These are phyloP conservation scores for Phylloporus sp. DNA, from an alignment of 768 basidiomycete genomes.

Conservation along the genomic window DNA sequence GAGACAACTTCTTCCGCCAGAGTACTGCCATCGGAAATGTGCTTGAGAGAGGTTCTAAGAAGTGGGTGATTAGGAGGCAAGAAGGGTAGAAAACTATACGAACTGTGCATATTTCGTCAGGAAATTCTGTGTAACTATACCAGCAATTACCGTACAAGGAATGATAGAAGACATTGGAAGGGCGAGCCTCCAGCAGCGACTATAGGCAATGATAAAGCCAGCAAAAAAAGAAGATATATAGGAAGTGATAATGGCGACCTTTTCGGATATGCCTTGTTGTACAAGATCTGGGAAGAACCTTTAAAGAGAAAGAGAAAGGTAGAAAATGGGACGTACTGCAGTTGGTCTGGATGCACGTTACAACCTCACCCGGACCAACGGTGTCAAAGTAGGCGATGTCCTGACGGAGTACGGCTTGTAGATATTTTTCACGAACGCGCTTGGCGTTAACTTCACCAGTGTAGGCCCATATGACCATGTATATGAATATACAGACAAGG, in stretches of 20 bases:
- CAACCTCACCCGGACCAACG: constrained; percentile 88
- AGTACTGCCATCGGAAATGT: constrained; percentile 74
- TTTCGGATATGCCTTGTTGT: constrained; percentile 89
- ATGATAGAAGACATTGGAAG: constrained; percentile 77
- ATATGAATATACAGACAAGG: constrained; percentile 66
- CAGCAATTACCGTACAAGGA: constrained; percentile 75
- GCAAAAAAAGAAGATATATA: constrained; percentile 68
- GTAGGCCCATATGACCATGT: constrained; percentile 67
- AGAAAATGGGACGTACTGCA: constrained; percentile 51
- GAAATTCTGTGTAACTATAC: constrained; percentile 68
- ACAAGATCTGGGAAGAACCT: constrained; percentile 70
- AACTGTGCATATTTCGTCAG: constrained; percentile 63
- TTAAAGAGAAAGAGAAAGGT: background rate
- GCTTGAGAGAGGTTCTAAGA: constrained; percentile 58
- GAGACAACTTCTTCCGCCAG: constrained; percentile 93
- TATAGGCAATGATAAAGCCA: constrained; percentile 74
- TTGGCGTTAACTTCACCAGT: constrained; percentile 80
- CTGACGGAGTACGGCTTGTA: constrained; percentile 76
- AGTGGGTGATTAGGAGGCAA: background rate
- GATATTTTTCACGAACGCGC: constrained; percentile 79
- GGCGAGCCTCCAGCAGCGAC: constrained; percentile 73
- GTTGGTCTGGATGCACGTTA: constrained; percentile 87
- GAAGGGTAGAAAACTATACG: constrained; percentile 26
- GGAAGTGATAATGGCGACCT: constrained; percentile 64
- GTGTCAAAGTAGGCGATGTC: constrained; percentile 88